Evolutionary conservation across 2,329 filamentous ascomycete species (phyloP), one percentile per base, ranked within the genome.

Genomic region (Fusarium burgessii): DNA sequence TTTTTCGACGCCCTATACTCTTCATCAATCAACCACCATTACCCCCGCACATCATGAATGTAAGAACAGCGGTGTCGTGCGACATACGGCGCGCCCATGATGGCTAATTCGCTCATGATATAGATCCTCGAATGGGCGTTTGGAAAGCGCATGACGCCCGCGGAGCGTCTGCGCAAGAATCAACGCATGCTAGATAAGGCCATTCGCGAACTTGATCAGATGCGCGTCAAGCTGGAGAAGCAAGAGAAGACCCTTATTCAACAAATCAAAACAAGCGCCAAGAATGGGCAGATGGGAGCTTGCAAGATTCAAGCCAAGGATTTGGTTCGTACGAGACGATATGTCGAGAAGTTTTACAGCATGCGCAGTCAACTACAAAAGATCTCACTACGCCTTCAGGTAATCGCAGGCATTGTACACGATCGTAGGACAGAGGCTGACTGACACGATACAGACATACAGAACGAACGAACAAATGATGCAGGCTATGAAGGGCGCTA

Each of bases 391-490:
- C 90, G 95, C 46, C 95, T 99, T 78, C 96, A 98, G 89, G 94
- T 96, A 45, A 68, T 27, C 17, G 27, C 18, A 54, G 51, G 18
- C 15, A 10, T 47, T 18, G 42, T 27, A 41, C 14, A 38, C 18
- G 5, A 23, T 25, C n/a, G n/a, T 15, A 40, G 23, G 18, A n/a
- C n/a, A 15, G 27, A 59, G 20, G 49, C 71, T 77, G 51, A 77
- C 61, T 3, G 29, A 36, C 56, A 35, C 45, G 13, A 18, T 27
- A 25, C 77, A 97, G 93, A 99, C 96, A 52, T 95, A 98, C 72
- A 91, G 96, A 72, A 98, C 95, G 74, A 99, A 99, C 82, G 96
- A 99, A 81, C 95, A 98, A 82, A 99, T 99, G 96, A 98, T 98
- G 95, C 94, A 97, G 82, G 96, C 95, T 12, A 98, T 99, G 96